These are phyloP conservation scores for Podospora fimiseda DNA, from an alignment of 495 filamentous ascomycete genomes.

Conservation along the genomic window DNA sequence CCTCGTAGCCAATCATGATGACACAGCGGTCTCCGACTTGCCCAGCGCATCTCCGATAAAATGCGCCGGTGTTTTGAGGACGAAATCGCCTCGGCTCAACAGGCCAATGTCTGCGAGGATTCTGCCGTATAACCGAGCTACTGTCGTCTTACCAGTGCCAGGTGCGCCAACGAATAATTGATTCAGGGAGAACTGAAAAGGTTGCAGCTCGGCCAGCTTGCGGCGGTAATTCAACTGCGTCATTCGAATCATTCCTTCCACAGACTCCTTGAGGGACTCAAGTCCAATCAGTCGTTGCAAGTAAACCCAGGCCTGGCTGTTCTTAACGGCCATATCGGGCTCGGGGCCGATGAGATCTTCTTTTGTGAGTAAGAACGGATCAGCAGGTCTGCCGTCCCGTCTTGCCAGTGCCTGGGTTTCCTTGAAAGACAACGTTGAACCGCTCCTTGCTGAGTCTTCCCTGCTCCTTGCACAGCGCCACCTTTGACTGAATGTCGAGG, in stretches of 20 bases:
- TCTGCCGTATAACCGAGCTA: not conserved
- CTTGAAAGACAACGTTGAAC: not conserved
- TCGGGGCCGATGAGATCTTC: not conserved
- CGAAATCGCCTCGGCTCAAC: not conserved
- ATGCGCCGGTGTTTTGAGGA: not conserved
- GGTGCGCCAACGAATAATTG: not conserved
- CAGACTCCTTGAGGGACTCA: not conserved
- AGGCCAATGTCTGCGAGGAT: not conserved
- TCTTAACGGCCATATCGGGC: not conserved
- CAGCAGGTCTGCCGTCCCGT: too few species aligned
- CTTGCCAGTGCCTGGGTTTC: not conserved
- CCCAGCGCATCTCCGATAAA: not conserved
- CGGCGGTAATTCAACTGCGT: not conserved
- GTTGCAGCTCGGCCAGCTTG: not conserved
- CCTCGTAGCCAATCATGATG: not conserved
- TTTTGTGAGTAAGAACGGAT: not conserved
- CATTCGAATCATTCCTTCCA: not conserved
- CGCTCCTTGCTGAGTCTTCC: not conserved
- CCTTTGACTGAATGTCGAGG: not conserved
- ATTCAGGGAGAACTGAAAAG: not conserved
- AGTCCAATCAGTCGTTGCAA: not conserved
- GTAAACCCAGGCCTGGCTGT: not conserved
- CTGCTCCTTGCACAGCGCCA: not conserved
- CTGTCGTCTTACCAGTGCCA: not conserved
- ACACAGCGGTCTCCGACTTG: not conserved